Base-by-base conservation (phyloP, 768 basidiomycete species). In the Glaciozyma antarctica region DNA sequence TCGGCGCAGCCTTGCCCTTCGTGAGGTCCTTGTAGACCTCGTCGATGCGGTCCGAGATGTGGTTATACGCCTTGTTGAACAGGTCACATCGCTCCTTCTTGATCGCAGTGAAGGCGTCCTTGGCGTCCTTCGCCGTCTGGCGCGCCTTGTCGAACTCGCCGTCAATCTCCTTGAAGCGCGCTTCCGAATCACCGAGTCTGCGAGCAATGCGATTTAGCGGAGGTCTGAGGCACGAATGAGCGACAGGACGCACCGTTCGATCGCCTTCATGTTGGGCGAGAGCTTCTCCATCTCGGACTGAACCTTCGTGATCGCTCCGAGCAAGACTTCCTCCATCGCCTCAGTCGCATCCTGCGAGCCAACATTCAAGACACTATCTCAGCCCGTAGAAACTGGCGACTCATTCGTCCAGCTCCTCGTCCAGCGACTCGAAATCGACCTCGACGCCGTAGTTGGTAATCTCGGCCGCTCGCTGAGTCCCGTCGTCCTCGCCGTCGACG, bases 1-100 rank as follows among this genome's bases (percentile, higher is more conserved):
- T 87, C 0, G 91, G 91, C 1, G 90, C 83, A 3, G 88, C 87
- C 74, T 90, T 91, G 19, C 90, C 92, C 77, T 94, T 98, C 0
- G 95, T 98, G 21, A 98, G 82, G 70, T 97, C 92, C 77, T 98
- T 98, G 79, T 99, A 99, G 1, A 98, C 93, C 68, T 86, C 82
- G 74, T 97, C 93, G 69, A 99, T 99, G 48, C 84, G 81, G 65
- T 93, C 90, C 16, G 93, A 88, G 62, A 99, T 98, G 73, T 99
- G 93, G 67, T 86, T 87, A 79, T 91, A 99, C 0, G 95, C 95
- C 71, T 87, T 89, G 77, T 93, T 92, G 81, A 98, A 98, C 28
- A 94, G 76, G 65, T 97, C 90, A 61, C 82, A 83, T 70, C 87
- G 84, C 66, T 62, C 32, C 74, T 84, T 84, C 78, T 87, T 93